Evolutionary conservation across 2,329 filamentous ascomycete species (phyloP).

Genomic region (Scedosporium boydii): DNA sequence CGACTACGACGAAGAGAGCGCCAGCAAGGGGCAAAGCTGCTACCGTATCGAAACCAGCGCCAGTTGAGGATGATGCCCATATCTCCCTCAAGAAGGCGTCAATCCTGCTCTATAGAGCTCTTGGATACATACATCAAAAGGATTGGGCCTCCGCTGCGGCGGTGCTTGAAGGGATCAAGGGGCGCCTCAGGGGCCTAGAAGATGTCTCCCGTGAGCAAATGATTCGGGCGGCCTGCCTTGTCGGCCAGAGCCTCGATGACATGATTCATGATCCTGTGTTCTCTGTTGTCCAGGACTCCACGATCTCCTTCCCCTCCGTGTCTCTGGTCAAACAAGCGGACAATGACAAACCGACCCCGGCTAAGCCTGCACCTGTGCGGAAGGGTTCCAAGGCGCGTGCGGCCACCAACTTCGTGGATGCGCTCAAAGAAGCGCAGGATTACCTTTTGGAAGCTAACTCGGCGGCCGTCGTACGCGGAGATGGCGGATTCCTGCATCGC

Average conservation of each 20-base stretch:
- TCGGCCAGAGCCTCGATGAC: conserved; percentile 59
- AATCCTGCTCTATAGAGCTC: conserved; percentile 31
- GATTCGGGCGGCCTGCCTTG: conserved; percentile 56
- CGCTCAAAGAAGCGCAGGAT: conserved; percentile 56
- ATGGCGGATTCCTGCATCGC: conserved; percentile 52
- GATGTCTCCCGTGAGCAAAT: conserved; percentile 42
- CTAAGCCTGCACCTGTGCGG: conserved; percentile 23
- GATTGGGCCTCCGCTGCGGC: conserved; percentile 50
- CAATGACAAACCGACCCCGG: conserved; percentile 23
- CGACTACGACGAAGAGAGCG: conserved; percentile 11
- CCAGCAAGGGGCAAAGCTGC: conserved; percentile 10
- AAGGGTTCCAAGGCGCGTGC: conserved; percentile 21
- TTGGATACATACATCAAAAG: conserved; percentile 35
- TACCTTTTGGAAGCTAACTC: conserved; percentile 55
- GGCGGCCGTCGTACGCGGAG: conserved; percentile 40
- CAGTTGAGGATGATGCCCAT: not conserved
- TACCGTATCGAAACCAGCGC: conserved; percentile 14
- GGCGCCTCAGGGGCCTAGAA: conserved; percentile 29
- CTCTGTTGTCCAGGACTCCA: conserved; percentile 85
- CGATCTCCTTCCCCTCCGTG: conserved; percentile 74
- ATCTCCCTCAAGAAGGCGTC: conserved; percentile 24
- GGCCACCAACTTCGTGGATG: conserved; percentile 41
- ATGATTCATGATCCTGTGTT: conserved; percentile 77
- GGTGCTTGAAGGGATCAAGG: conserved; percentile 41
- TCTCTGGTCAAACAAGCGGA: conserved; percentile 27